Evolutionary conservation across 495 filamentous ascomycete genomes (phyloP), one percentile per base, ranked within the genome.

Genomic region (Lasiosphaeriaceae sp.): DNA sequence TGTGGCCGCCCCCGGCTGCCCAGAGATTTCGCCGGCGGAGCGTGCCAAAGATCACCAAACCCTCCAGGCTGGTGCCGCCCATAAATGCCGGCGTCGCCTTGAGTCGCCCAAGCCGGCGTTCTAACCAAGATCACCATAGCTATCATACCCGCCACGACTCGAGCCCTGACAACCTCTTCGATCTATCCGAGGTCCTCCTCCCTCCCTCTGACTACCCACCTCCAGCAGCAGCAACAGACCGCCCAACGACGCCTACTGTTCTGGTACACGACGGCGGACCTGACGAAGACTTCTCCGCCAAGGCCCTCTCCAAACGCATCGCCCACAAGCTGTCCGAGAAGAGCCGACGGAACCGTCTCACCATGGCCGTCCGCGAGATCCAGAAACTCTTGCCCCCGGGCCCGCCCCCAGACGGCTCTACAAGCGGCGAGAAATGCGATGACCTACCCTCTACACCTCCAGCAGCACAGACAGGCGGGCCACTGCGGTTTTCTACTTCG

Each of bases 311-410:
- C 19, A 66, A 66, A 31, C 54, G 63, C 11, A 61, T 70, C 14
- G 67, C 65, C 9, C 67, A 70, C 56, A 70, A 68, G 56, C 55
- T 70, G n/a, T 70, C 67, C 6, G 67, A 70, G 61, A 70, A 70
- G 59, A 64, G 45, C 12, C 51, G 67, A 3, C 57, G 67, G 44
- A 70, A 66, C n/a, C 34, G 67, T 14, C 48, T 68, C 16, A 68
- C 67, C 0, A 51, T 62, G 20, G 67, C 67, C 11, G 68, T 70
- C 22, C 65, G 67, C 0, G 65, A 70, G 61, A 70, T 70, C n/a
- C 62, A 70, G 47, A 68, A 65, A 55, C 55, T 70, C 22, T 47
- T 70, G 23, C 67, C 67, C 11, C 43, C 58, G 2, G 52, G 55
- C 7, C 23, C 11, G 11, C 54, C 37, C 2, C 31, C 29, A 9